These are phyloP conservation scores for Corylus avellana DNA, from an alignment of 306 rosid genomes.

Conservation along the genomic window DNA sequence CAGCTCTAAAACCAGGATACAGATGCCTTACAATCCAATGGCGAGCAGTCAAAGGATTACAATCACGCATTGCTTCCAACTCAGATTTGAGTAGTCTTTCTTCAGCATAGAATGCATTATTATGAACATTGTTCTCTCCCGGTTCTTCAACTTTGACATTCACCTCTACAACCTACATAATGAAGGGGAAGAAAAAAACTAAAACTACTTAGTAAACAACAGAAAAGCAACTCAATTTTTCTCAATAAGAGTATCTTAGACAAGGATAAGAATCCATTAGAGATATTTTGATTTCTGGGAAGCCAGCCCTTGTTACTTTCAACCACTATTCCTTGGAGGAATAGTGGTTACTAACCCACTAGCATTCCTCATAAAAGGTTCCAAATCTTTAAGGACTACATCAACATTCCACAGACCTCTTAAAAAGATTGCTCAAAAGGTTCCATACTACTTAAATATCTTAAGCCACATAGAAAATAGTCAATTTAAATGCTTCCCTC, in stretches of 20 bases:
- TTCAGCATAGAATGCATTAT: slow-evolving; percentile 77
- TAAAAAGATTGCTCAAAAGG: background rate
- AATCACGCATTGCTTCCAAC: slow-evolving; percentile 77
- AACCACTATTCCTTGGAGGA: background rate
- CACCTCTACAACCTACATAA: slow-evolving; percentile 77
- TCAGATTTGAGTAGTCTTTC: slow-evolving; percentile 75
- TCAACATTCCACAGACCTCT: background rate
- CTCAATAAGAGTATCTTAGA: background rate
- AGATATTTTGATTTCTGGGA: background rate
- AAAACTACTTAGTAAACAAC: slow-evolving; percentile 1
- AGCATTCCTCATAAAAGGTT: background rate
- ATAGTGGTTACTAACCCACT: background rate
- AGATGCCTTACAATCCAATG: slow-evolving; percentile 82
- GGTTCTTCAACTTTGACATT: slow-evolving; percentile 77
- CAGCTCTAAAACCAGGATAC: slow-evolving; percentile 16
- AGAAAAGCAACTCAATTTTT: slow-evolving; percentile 3
- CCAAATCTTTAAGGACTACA: background rate
- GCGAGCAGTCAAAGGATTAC: slow-evolving; percentile 74
- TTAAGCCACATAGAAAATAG: background rate
- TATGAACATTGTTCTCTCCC: slow-evolving; percentile 75
- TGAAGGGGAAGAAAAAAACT: slow-evolving; percentile 10
- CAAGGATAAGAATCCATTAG: background rate
- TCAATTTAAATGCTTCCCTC: background rate
- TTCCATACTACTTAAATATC: background rate
- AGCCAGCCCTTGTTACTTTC: background rate